Evolutionary conservation across 2,329 filamentous ascomycete species (phyloP).

Genomic region (Juglanconis oblonga): DNA sequence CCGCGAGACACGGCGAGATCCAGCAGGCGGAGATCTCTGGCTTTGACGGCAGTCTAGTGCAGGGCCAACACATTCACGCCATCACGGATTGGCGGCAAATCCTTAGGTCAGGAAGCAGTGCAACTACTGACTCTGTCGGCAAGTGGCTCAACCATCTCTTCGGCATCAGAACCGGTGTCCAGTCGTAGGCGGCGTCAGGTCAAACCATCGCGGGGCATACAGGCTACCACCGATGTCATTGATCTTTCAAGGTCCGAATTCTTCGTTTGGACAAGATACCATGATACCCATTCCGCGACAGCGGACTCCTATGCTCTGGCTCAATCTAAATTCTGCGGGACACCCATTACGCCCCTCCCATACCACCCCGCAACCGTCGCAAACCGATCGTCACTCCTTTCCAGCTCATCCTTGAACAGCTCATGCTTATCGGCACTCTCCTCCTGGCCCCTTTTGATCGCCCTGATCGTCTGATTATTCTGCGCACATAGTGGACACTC

Average conservation of each 20-base stretch:
- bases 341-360: constrained; percentile 84
- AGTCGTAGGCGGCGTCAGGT: not conserved
- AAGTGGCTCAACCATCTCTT: constrained; percentile 31
- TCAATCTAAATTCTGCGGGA: constrained; percentile 31
- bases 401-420: constrained; percentile 78
- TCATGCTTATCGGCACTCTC: constrained; percentile 87
- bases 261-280: constrained; percentile 7
- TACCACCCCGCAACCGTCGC: constrained; percentile 94
- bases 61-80: constrained; percentile 23
- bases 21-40: constrained; percentile 26
- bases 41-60: constrained; percentile 20
- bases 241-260: not conserved
- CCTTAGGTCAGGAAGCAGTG: constrained; percentile 17
- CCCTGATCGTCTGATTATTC: constrained; percentile 83
- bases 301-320: not conserved
- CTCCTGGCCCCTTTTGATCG: constrained; percentile 80
- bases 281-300: constrained; percentile 7
- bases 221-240: not conserved
- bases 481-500: constrained; percentile 86
- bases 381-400: constrained; percentile 76
- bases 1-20: constrained; percentile 38
- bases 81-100: constrained; percentile 28
- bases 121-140: constrained; percentile 20
- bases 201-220: no score
- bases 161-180: constrained; percentile 2